Base-by-base conservation (phyloP, 306 rosid species). In the Fragaria iinumae region DNA sequence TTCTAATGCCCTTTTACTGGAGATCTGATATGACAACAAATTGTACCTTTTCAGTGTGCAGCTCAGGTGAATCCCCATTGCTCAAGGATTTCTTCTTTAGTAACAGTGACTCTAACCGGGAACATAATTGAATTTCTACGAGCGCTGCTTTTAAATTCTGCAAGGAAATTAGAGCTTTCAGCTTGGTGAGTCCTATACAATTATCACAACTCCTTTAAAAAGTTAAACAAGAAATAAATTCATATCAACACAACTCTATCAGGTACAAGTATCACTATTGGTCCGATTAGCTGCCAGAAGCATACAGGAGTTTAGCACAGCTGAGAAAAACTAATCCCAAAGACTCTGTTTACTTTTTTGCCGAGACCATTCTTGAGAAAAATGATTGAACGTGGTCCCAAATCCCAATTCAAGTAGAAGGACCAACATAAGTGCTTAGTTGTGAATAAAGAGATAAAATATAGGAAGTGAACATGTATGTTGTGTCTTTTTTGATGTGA, bases 1-100 rank as follows among this genome's bases (percentile, higher is more conserved):
- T 18, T 18, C 47, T 18, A 18, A 36, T 64, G 18, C 67, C n/a
- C 67, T 25, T 27, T 62, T 62, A 8, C 25, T 65, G 50, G 7
- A 17, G 67, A 60, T 55, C 25, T 56, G n/a, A 66, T 44, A 82
- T 79, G 72, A 81, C 70, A 77, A 39, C 41, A 62, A 80, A 73
- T 34, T 83, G 81, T 63, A 93, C 98, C 97, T 90, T 93, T 80
- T 85, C 96, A 75, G 85, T 85, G 80, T 91, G 94, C 80, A 79
- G 65, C 72, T 85, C 76, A 17, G 81, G 86, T 68, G 96, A 89
- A 80, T 91, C 96, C 47, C 91, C 94, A 77, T 47, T 76, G 70
- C 82, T 84, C 44, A 85, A 86, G 52, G 82, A 71, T 88, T 90
- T 93, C 91, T 90, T 89, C 85, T 82, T 85, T 49, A 90, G 84